Evolutionary conservation across 2,329 filamentous ascomycete genomes (phyloP).

Genomic region (Rutstroemia sp.): DNA sequence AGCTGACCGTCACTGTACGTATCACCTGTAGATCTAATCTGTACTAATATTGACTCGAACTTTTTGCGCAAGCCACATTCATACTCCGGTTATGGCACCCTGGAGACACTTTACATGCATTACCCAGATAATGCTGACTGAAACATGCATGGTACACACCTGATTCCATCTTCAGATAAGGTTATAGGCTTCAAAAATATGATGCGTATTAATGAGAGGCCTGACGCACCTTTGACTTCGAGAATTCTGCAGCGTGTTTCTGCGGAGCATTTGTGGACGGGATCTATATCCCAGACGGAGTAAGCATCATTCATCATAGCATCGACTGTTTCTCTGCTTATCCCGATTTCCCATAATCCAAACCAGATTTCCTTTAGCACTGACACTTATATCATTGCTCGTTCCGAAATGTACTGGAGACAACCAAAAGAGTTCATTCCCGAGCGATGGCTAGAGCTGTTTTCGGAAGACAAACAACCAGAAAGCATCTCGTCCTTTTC

Average conservation of each 20-base stretch:
- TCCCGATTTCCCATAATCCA: background rate
- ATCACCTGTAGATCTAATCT: too few species aligned
- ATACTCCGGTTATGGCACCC: too few species aligned
- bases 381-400: background rate
- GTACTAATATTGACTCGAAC: too few species aligned
- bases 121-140: too few species aligned
- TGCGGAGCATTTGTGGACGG: background rate
- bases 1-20: too few species aligned
- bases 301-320: background rate
- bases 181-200: too few species aligned
- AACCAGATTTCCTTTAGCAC: background rate
- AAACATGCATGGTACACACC: too few species aligned
- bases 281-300: background rate
- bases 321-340: background rate
- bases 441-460: background rate
- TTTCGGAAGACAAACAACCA: background rate
- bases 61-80: too few species aligned
- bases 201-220: slow-evolving; percentile 5
- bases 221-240: background rate
- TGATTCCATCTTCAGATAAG: too few species aligned
- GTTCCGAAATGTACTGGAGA: background rate
- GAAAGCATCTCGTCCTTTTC: background rate
- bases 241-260: background rate
- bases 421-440: background rate
- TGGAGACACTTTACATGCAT: too few species aligned